phyloP scores from a whole-genome alignment of 2,329 filamentous ascomycete genomes.

The Talaromyces verruculosus region DNA sequence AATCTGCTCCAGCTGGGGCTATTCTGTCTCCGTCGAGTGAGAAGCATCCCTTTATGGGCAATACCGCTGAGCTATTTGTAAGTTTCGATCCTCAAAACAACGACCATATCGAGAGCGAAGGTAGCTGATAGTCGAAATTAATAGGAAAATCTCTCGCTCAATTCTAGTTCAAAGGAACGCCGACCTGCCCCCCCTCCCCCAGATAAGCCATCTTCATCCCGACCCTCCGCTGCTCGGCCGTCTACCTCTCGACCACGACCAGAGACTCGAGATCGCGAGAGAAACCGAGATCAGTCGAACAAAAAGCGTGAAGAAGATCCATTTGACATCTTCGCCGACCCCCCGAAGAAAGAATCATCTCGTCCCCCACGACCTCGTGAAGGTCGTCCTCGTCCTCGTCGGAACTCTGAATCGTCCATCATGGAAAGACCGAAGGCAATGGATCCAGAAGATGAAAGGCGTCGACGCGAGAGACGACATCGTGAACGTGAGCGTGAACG shows the following conservation, averaged over 20 bases:
- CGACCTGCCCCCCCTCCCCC: slow-evolving; percentile 36
- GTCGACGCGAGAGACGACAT: slow-evolving; percentile 50
- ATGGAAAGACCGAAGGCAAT: slow-evolving; percentile 54
- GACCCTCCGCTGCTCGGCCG: slow-evolving; percentile 28
- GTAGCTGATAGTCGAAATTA: slow-evolving; percentile 7
- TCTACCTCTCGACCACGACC: slow-evolving; percentile 26
- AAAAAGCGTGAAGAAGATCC: slow-evolving; percentile 31
- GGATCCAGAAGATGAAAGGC: slow-evolving; percentile 51
- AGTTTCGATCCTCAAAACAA: slow-evolving; percentile 33
- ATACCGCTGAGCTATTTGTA: slow-evolving; percentile 62
- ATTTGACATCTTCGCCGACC: slow-evolving; percentile 53
- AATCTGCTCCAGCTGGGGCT: slow-evolving; percentile 35
- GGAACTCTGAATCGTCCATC: slow-evolving; percentile 65
- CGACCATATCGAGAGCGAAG: slow-evolving; percentile 12
- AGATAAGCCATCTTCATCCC: slow-evolving; percentile 34
- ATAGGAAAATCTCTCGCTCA: slow-evolving; percentile 43
- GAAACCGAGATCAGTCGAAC: slow-evolving; percentile 8
- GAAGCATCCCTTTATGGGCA: slow-evolving; percentile 42
- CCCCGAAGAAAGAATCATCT: slow-evolving; percentile 30
- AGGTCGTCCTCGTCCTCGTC: slow-evolving; percentile 50
- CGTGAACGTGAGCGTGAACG: slow-evolving; percentile 28
- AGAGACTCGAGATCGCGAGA: slow-evolving; percentile 17
- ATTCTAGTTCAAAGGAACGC: slow-evolving; percentile 40
- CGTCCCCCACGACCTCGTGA: slow-evolving; percentile 38
- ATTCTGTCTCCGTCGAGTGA: slow-evolving; percentile 33